A percentile compares a stretch with the other conserved stretches of the same genome.
Conservation (phyloP, 306 rosid species). For the Casuarina cunninghamiana region DNA sequence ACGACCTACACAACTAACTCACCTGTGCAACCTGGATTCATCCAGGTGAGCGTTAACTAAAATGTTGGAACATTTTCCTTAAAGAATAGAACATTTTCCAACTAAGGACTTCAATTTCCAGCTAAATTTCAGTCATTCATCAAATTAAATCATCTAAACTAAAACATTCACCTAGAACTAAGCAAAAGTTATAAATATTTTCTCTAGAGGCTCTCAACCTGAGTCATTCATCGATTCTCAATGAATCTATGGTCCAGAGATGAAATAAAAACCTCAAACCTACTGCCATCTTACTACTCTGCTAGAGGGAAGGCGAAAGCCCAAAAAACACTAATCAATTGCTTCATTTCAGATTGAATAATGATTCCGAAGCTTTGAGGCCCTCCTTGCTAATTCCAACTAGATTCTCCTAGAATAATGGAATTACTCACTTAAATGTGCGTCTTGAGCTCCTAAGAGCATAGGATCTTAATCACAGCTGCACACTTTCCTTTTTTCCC, state of each 20-base stretch:
- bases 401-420: neutral
- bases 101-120: neutral
- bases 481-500: neutral
- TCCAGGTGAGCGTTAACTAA: neutral
- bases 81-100: neutral
- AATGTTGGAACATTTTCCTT: neutral
- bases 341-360: neutral
- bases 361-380: neutral
- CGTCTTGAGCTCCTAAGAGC: neutral
- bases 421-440: neutral
- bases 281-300: neutral
- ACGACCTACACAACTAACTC: neutral
- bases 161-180: neutral
- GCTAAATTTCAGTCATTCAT: neutral
- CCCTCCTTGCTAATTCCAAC: neutral
- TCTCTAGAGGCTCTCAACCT: neutral
- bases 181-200: neutral
- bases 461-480: neutral
- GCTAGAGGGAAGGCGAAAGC: neutral
- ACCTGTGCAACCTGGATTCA: neutral
- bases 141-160: neutral
- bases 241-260: neutral
- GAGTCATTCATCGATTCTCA: neutral
- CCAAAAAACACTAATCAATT: neutral
- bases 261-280: neutral